Conservation (phyloP, 306 rosid species). For the Myrica gale region DNA sequence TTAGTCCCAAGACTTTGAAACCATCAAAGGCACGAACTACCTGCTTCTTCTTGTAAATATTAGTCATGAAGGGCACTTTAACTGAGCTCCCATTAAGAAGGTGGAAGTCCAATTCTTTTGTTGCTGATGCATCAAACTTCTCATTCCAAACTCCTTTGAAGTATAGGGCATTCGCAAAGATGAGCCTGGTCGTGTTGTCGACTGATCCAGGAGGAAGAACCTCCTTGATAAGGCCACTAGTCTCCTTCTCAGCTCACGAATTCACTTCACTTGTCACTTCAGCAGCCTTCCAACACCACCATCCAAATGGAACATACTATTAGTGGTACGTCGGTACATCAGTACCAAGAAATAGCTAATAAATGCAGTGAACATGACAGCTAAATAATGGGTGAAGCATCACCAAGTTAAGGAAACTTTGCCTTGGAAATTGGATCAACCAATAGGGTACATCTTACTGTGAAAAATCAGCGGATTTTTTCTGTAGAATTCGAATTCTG, state of each 20-base stretch:
- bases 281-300: conserved; percentile 45
- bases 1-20: conserved; percentile 68
- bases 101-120: conserved; percentile 55
- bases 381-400: neutral
- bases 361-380: neutral
- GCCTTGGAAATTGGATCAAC: neutral
- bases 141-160: conserved; percentile 76
- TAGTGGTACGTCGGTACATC: neutral
- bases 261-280: conserved; percentile 61
- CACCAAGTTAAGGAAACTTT: neutral
- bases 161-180: conserved; percentile 68
- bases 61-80: conserved; percentile 71
- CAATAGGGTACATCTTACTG: neutral
- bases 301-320: conserved; percentile 10
- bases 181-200: conserved; percentile 47
- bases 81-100: conserved; percentile 53
- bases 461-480: neutral
- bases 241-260: conserved; percentile 69
- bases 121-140: conserved; percentile 53
- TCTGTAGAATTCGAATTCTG: neutral
- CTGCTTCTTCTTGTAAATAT: conserved; percentile 38
- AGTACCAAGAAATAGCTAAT: neutral
- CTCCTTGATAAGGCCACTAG: conserved; percentile 58
- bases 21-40: conserved; percentile 43
- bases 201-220: conserved; percentile 62